Percentiles rank a stretch among this genome's conserved stretches.
Conservation (phyloP, 805 yeast species). For the Wickerhamiella australiensis region DNA sequence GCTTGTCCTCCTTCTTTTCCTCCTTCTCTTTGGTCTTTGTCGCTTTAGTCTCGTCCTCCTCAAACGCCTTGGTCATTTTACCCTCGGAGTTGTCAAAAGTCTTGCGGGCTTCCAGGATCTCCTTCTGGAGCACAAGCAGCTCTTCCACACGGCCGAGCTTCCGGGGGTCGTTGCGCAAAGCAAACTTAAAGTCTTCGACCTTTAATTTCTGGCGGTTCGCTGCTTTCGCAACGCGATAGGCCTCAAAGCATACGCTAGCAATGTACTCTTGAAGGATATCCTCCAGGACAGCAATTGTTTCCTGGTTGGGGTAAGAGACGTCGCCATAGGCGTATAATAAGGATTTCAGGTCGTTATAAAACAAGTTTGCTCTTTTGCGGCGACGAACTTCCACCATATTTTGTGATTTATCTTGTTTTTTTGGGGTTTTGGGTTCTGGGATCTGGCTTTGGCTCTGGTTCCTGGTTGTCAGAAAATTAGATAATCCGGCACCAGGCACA, state of each 20-base stretch:
- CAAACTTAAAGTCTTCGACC: constrained; percentile 63
- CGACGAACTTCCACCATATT: constrained; percentile 6
- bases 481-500: not conserved
- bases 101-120: constrained; percentile 53
- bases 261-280: constrained; percentile 55
- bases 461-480: not conserved
- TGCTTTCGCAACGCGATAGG: constrained; percentile 38
- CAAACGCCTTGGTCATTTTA: constrained; percentile 22
- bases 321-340: constrained; percentile 65
- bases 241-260: constrained; percentile 47
- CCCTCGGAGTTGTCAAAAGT: constrained; percentile 55
- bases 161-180: constrained; percentile 49
- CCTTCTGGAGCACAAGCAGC: constrained; percentile 45
- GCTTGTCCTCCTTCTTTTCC: constrained; percentile 21
- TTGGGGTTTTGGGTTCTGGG: not conserved
- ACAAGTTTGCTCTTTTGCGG: constrained; percentile 21
- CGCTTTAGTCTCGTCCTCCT: constrained; percentile 26
- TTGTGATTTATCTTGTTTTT: not conserved
- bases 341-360: constrained; percentile 38
- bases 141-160: constrained; percentile 62
- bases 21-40: constrained; percentile 11
- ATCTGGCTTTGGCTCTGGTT: not conserved
- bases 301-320: constrained; percentile 51
- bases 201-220: constrained; percentile 49
- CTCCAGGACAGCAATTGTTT: constrained; percentile 53